Evolutionary conservation across 257 asterid genomes (phyloP).

Genomic region (Gardenia jasminoides): DNA sequence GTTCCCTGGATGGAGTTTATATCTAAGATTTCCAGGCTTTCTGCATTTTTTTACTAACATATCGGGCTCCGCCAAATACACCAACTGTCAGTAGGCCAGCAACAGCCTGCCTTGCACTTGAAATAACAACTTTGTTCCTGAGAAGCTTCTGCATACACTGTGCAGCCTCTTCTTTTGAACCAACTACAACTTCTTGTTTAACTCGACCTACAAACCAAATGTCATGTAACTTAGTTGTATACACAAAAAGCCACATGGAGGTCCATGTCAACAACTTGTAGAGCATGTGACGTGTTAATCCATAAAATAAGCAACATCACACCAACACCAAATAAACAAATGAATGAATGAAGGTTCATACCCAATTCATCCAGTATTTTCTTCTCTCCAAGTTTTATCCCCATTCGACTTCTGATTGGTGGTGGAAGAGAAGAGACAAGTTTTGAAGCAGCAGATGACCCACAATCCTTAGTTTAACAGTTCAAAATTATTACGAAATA

Average conservation of each 20-base stretch:
- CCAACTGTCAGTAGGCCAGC: slow-evolving; percentile 90
- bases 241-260: not conserved
- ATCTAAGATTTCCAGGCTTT: slow-evolving; percentile 82
- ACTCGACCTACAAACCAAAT: slow-evolving; percentile 34
- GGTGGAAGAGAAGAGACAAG: slow-evolving; percentile 68
- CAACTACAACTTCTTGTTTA: slow-evolving; percentile 34
- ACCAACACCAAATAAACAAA: not conserved
- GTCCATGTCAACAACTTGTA: not conserved
- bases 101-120: slow-evolving; percentile 85
- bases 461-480: slow-evolving; percentile 60
- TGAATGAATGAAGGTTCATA: slow-evolving; percentile 21
- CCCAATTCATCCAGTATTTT: slow-evolving; percentile 43
- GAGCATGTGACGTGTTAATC: not conserved
- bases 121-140: slow-evolving; percentile 74
- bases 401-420: slow-evolving; percentile 56
- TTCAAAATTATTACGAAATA: no score
- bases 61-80: slow-evolving; percentile 61
- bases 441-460: slow-evolving; percentile 46
- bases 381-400: slow-evolving; percentile 49
- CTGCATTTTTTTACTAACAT: slow-evolving; percentile 65
- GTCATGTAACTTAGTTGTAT: not conserved
- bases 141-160: slow-evolving; percentile 56
- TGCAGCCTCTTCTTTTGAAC: slow-evolving; percentile 70
- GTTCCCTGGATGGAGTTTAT: not conserved
- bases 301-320: not conserved